Base-by-base conservation (phyloP, 495 filamentous ascomycete genomes). In the Astrothelium macrocarpum region DNA sequence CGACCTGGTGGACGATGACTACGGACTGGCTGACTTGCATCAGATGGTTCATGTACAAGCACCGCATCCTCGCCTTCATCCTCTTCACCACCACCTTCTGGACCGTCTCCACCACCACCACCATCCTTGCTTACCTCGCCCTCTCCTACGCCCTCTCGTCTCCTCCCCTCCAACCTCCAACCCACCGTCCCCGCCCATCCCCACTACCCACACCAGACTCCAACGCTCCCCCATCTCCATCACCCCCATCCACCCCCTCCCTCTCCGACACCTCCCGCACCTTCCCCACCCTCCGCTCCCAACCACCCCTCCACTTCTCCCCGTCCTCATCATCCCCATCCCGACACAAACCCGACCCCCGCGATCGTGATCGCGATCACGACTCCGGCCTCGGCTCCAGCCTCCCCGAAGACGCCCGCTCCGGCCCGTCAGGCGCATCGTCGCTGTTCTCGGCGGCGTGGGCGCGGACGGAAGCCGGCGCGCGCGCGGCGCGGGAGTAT, bases 11-110 rank as follows among this genome's bases (percentile, higher is more conserved):
- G n/a, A n/a, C n/a, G n/a, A n/a, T n/a, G n/a, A n/a, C n/a, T n/a
- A n/a, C n/a, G n/a, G n/a, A n/a, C n/a, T n/a, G n/a, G 62, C 53
- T 64, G 32, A 45, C 25, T 23, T 12, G 18, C 16, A 32, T 32
- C 39, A 82, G 87, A 63, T 92, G 89, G 87, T 69, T 90, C 31
- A 95, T 98, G 89, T 92, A 90, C 65, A 82, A 87, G 26, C 86
- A 90, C 75, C 84, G 86, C 39, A 64, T 92, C 32, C 71, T 85
- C 1, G 84, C 84, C 12, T 90, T 90, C 65, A 43, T 88, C 0
- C 66, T 88, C 1, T 87, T 87, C 61, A 88, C 83, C 2, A 75
- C 71, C 2, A 53, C 82, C 29, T 96, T 97, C 73, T 97, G 91
- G 92, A 72, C 71, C 1, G 81, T 76, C 0, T 94, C 87, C 87